Conservation (phyloP, 495 filamentous ascomycete species). For the Penicillium coprophilum region DNA sequence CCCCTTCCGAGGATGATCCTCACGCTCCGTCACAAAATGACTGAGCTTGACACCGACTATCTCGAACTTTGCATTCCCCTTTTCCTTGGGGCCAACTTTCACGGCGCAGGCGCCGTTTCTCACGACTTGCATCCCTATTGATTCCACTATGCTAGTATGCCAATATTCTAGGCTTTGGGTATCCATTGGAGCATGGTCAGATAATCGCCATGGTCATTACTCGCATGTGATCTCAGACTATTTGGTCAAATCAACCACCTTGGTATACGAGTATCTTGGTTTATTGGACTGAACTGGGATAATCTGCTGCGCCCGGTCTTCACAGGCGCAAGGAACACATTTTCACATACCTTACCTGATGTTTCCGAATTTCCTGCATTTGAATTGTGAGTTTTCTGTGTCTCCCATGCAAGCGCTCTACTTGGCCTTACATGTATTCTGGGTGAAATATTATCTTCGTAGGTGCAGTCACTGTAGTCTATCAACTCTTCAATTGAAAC, state of each 20-base stretch:
- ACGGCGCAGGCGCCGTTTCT: slow-evolving; percentile 26
- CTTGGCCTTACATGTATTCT: not conserved
- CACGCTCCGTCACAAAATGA: slow-evolving; percentile 12
- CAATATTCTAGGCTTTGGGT: not conserved
- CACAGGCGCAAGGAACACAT: not conserved
- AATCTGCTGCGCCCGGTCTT: not conserved
- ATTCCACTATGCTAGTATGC: not conserved
- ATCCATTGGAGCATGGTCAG: not conserved
- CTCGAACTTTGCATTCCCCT: slow-evolving; percentile 3
- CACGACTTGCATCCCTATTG: slow-evolving; percentile 13
- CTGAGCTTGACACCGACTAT: slow-evolving; percentile 12
- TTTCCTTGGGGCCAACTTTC: slow-evolving; percentile 3
- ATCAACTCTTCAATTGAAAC: slow-evolving; percentile 1
- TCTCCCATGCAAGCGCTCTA: not conserved
- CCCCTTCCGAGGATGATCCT: slow-evolving; percentile 34
- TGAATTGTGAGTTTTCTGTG: not conserved
- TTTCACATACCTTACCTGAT: slow-evolving; percentile 5
- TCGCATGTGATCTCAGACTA: slow-evolving; percentile 1
- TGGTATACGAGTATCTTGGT: not conserved
- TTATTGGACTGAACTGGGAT: not conserved
- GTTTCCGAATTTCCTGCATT: slow-evolving; percentile 4
- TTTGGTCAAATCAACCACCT: not conserved
- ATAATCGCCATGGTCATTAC: not conserved
- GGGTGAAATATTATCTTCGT: not conserved
- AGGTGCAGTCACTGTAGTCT: slow-evolving; percentile 3